A percentile compares a stretch with the other conserved stretches of the same genome.
Evolutionary conservation across 2,329 filamentous ascomycete genomes (phyloP).

Genomic region (Fusarium virguliforme): DNA sequence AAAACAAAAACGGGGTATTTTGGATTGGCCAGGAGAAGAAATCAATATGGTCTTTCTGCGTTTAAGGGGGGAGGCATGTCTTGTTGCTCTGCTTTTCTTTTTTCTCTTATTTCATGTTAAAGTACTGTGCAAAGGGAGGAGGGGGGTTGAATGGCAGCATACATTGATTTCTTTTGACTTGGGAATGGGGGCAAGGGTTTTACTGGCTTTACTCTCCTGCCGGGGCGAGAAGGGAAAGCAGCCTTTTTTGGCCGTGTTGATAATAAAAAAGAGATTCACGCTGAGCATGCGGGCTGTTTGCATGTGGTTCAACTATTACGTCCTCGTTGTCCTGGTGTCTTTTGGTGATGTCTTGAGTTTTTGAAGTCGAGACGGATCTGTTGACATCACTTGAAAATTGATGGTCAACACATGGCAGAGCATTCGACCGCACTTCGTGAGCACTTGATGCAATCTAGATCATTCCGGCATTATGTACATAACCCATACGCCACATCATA

Average conservation of each 20-base stretch:
- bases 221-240: slow-evolving; percentile 21
- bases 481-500: slow-evolving; percentile 50
- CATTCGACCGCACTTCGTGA: not conserved
- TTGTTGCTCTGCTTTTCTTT: slow-evolving; percentile 14
- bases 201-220: slow-evolving; percentile 10
- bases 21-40: slow-evolving; percentile 39
- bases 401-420: not conserved
- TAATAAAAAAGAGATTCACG: slow-evolving; percentile 39
- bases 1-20: slow-evolving; percentile 33
- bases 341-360: no score
- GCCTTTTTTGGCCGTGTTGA: slow-evolving; percentile 32
- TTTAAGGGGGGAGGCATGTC: slow-evolving; percentile 20
- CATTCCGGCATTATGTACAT: slow-evolving; percentile 53
- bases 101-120: slow-evolving; percentile 17
- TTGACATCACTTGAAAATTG: not conserved
- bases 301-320: slow-evolving; percentile 32
- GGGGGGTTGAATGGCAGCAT: slow-evolving; percentile 18
- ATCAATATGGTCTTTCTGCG: slow-evolving; percentile 34
- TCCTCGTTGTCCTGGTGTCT: not conserved
- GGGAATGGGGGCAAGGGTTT: slow-evolving; percentile 25
- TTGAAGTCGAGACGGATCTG: not conserved
- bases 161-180: slow-evolving; percentile 11
- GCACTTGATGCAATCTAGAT: slow-evolving; percentile 43
- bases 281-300: slow-evolving; percentile 38
- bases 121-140: slow-evolving; percentile 21